These are phyloP conservation scores for Cystobasidium slooffiae DNA, from an alignment of 1,284 basidiomycete species.

Conservation along the genomic window DNA sequence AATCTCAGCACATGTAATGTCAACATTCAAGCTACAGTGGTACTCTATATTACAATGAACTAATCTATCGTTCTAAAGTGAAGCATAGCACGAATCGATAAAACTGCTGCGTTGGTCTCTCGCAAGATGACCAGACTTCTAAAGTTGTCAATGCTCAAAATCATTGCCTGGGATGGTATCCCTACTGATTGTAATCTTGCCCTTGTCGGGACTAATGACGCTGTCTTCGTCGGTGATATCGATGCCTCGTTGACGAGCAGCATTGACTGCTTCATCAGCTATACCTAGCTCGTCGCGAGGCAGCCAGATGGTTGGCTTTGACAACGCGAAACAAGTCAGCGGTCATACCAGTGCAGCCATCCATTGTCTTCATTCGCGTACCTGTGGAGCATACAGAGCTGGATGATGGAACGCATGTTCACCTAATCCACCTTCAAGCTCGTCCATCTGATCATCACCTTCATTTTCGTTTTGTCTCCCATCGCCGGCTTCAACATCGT, in stretches of 20 bases:
- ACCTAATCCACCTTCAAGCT: slow-evolving; percentile 27
- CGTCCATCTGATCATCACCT: slow-evolving; percentile 29
- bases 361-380: background rate
- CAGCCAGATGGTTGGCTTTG: slow-evolving; percentile 37
- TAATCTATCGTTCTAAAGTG: background rate
- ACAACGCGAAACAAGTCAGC: background rate
- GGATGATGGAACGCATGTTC: slow-evolving; percentile 43
- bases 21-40: no score
- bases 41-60: background rate
- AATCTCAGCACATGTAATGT: no score
- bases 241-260: slow-evolving; percentile 22
- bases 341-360: background rate
- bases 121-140: background rate
- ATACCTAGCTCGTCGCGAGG: slow-evolving; percentile 35
- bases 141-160: background rate
- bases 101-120: background rate
- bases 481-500: slow-evolving; percentile 9
- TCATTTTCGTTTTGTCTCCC: slow-evolving; percentile 4
- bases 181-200: slow-evolving; percentile 36
- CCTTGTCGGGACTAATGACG: slow-evolving; percentile 33
- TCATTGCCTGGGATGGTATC: slow-evolving; percentile 28
- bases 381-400: slow-evolving; percentile 27
- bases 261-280: slow-evolving; percentile 27
- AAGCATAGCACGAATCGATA: background rate
- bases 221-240: slow-evolving; percentile 36